Evolutionary conservation across 139 green algal genomes (phyloP), one percentile per base, ranked within the genome.

Genomic region (Gonium pectorale): DNA sequence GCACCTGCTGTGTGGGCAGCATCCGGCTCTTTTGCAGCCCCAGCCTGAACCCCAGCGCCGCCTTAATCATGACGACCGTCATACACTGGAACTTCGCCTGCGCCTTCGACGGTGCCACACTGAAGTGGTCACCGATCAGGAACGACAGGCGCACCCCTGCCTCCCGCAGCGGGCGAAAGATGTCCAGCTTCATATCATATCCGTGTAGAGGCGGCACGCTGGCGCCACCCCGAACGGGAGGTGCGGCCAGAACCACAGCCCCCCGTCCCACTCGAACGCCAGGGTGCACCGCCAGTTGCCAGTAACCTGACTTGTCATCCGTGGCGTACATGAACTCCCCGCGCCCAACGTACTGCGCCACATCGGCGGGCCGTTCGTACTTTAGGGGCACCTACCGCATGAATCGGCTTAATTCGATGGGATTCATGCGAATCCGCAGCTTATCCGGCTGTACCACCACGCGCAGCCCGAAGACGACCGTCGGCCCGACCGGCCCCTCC

Each of bases 111-210:
- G 40, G 2, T 22, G 68, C 68, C 13, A 40, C 44, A 15, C 26
- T n/a, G 29, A 73, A 17, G 6, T 73, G 66, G 66, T 73, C 66
- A 73, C 44, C 24, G 26, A 73, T 73, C 15, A 73, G 66, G 66
- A 54, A 77, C 2, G 38, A 19, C 68, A 77, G 56, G 29, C 43
- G 68, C 27, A 77, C 68, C 2, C 68, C 68, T 7, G 6, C 17
- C 27, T 54, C 68, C 29, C n/a, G n/a, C n/a, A n/a, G n/a, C n/a
- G n/a, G n/a, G n/a, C n/a, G n/a, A n/a, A n/a, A n/a, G n/a, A n/a
- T 2, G 9, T 68, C 62, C 31, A 8, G 62, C 33, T 68, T n/a
- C n/a, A n/a, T n/a, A n/a, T 68, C 8, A 77, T 27, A n/a, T 2
- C 40, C 9, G 43, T 59, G 43, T 77, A 54, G 40, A 54, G 6